Base-by-base conservation (phyloP, 192 early-diverging fungal genomes). In the Entophlyctis luteolus region DNA sequence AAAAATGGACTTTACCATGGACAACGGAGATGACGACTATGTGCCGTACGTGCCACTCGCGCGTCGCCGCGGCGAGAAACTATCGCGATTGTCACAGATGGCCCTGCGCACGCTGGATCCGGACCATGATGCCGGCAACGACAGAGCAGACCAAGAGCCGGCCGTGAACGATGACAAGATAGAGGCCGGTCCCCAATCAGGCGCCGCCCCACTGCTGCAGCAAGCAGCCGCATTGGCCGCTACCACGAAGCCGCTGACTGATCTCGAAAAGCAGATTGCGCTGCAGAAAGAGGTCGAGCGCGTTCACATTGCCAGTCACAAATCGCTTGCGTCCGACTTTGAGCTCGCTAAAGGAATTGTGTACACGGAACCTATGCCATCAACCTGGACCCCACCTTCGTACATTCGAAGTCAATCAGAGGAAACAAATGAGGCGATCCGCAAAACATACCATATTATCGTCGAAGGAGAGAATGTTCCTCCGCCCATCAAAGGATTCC, bases 401-500 rank as follows among this genome's bases (percentile, higher is more conserved):
- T 82, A 89, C 62, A 86, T 95, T 37, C 80, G 84, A 22, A 82
- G 77, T 5, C 65, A 85, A 71, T 34, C 86, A 0, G 74, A 80
- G 23, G 74, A 77, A 33, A 79, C 83, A 3, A 39, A 79, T 23
- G 72, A 83, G 36, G 74, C 74, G 0, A 76, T 89, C 5, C 85
- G 93, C n/a, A 78, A 89, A 50, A 88, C 93, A 55, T 94, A 79
- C 71, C 93, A 95, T 71, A 98, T 98, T 60, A 68, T 93, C 63
- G 85, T 88, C 1, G 94, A 96, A 37, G 96, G 96, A 12, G 88
- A 91, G 6, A 78, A 94, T 52, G 72, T 87, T 0, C 91, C 93
- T 2, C 90, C 94, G 4, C 93, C 91, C 0, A 86, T 98, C 70
- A 83, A 83, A 66, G 80, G 85, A 2, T 66, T 52, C 32, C 33